Conservation (phyloP, 371 early-diverging fungal genomes). For the Blakeslea trispora region DNA sequence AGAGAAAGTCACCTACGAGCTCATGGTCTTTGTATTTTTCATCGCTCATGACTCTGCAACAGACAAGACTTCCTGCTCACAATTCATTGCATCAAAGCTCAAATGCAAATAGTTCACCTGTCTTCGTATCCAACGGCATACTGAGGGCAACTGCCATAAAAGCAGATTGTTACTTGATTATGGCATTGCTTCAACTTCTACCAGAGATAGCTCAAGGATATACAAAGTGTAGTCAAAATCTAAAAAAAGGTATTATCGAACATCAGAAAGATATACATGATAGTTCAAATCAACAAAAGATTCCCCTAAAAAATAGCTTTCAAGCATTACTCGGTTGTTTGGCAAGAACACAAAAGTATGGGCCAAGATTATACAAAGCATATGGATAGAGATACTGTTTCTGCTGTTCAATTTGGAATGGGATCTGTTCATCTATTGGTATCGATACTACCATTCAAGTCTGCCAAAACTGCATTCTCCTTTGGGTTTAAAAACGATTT, state of each 20-base stretch:
- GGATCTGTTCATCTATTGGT: slow-evolving; percentile 56
- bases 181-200: slow-evolving; percentile 49
- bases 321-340: slow-evolving; percentile 30
- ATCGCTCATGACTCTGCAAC: slow-evolving; percentile 11
- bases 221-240: slow-evolving; percentile 52
- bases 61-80: slow-evolving; percentile 25
- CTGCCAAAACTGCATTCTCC: slow-evolving; percentile 39
- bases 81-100: slow-evolving; percentile 4
- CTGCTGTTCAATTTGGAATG: slow-evolving; percentile 41
- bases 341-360: slow-evolving; percentile 42
- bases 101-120: slow-evolving; percentile 6
- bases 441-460: slow-evolving; percentile 50
- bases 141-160: slow-evolving; percentile 54
- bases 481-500: slow-evolving; percentile 55
- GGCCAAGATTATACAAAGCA: slow-evolving; percentile 32
- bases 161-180: slow-evolving; percentile 54
- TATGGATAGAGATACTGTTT: slow-evolving; percentile 39
- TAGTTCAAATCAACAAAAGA: neutral
- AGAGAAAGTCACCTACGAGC: slow-evolving; percentile 33
- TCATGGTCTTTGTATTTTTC: slow-evolving; percentile 24
- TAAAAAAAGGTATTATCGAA: slow-evolving; percentile 54
- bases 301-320: slow-evolving; percentile 28
- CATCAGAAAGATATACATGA: neutral
- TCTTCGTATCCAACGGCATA: slow-evolving; percentile 49
- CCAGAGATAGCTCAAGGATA: slow-evolving; percentile 51